Conservation (phyloP, 78 protist genomes). For the Guillardia theta region DNA sequence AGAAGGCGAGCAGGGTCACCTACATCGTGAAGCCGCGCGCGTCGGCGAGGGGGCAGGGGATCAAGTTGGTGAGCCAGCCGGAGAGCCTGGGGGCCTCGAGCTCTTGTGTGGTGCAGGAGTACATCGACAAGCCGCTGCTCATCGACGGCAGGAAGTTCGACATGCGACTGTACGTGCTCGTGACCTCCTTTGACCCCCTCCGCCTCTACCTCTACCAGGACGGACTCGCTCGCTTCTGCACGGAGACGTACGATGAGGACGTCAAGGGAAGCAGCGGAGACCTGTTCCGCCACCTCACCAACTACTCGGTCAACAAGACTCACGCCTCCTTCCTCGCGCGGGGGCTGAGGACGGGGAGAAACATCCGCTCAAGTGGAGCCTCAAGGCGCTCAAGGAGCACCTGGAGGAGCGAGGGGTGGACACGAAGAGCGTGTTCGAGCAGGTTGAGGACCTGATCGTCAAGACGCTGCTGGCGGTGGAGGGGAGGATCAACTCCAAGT, state of each 20-base stretch:
- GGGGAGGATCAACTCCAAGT: background rate
- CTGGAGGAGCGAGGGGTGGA: background rate
- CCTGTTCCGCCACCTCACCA: constrained; percentile 25
- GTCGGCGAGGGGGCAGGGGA: background rate
- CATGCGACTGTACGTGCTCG: constrained; percentile 48
- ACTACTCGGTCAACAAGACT: background rate
- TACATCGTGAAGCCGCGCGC: background rate
- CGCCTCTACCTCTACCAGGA: background rate
- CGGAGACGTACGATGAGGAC: background rate
- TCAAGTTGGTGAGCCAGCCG: too few relatives aligned
- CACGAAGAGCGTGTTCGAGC: background rate
- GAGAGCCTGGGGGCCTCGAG: background rate
- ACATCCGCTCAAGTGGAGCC: background rate
- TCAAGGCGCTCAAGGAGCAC: background rate
- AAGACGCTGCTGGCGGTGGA: background rate
- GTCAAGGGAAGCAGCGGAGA: background rate
- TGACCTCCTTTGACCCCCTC: background rate
- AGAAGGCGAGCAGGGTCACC: too few relatives aligned
- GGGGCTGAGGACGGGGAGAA: background rate
- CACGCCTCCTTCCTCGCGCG: background rate
- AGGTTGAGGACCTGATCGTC: background rate
- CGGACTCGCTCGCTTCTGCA: background rate
- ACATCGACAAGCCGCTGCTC: constrained; percentile 50
- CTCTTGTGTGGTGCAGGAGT: constrained; percentile 9
- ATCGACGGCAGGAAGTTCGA: constrained; percentile 56